phyloP scores from a whole-genome alignment of 2,329 filamentous ascomycete genomes.

The Diplodia seriata region DNA sequence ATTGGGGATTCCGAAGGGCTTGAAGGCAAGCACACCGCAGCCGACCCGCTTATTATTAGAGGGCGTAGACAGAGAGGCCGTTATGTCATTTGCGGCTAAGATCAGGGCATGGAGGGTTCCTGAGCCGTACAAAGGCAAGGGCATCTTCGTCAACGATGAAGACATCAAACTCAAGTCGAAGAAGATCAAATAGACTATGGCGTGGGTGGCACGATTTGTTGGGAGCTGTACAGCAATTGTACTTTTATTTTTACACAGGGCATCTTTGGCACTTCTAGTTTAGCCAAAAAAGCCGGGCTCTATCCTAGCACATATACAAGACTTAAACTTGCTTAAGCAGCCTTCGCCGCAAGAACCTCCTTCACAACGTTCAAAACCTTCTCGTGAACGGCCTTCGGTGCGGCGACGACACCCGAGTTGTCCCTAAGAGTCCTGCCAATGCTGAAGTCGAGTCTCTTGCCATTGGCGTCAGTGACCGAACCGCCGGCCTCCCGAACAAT shows the following conservation, averaged over 20 bases:
- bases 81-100: slow-evolving; percentile 89
- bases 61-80: slow-evolving; percentile 81
- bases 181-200: slow-evolving; percentile 59
- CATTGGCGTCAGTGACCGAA: slow-evolving; percentile 85
- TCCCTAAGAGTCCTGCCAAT: slow-evolving; percentile 82
- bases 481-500: slow-evolving; percentile 95
- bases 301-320: slow-evolving; percentile 20
- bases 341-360: slow-evolving; percentile 69
- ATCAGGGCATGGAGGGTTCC: slow-evolving; percentile 89
- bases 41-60: slow-evolving; percentile 91
- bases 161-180: slow-evolving; percentile 98
- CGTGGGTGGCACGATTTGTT: not conserved
- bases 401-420: slow-evolving; percentile 95
- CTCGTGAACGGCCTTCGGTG: slow-evolving; percentile 76
- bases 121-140: slow-evolving; percentile 99
- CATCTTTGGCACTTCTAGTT: slow-evolving; percentile 26
- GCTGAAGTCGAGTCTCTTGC: slow-evolving; percentile 84
- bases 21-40: slow-evolving; percentile 86
- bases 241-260: slow-evolving; percentile 30
- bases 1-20: slow-evolving; percentile 78
- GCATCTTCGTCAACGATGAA: slow-evolving; percentile 97
- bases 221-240: slow-evolving; percentile 26
- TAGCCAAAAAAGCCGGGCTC: slow-evolving; percentile 14
- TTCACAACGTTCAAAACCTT: slow-evolving; percentile 83
- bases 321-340: slow-evolving; percentile 22